Conservation (phyloP, 2,329 filamentous ascomycete species). For the Colletotrichum tamarilloi region DNA sequence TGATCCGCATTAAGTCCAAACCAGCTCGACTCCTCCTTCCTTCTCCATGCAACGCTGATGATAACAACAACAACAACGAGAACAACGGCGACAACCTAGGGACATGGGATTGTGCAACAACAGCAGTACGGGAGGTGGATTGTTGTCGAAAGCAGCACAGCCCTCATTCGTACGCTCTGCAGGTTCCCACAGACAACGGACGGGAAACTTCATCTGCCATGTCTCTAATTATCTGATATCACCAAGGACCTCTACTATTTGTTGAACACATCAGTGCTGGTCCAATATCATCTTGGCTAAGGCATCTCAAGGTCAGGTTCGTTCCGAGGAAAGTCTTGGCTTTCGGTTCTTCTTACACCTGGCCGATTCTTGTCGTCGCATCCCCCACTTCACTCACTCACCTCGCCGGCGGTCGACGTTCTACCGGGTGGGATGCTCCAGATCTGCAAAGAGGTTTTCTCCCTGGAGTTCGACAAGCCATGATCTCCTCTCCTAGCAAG, state of each 20-base stretch:
- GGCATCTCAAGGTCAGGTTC: constrained; percentile 1
- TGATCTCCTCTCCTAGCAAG: not conserved
- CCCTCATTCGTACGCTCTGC: no score
- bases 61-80: constrained; percentile 3
- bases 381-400: not conserved
- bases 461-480: not conserved
- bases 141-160: not conserved
- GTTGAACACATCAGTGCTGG: not conserved
- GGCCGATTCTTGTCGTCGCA: constrained; percentile 1
- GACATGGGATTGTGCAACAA: not conserved
- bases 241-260: not conserved
- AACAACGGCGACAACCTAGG: not conserved
- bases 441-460: not conserved
- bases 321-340: constrained; percentile 8
- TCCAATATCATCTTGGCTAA: constrained; percentile 15
- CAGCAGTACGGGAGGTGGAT: not conserved
- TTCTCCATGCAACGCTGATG: constrained; percentile 12
- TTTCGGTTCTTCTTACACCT: constrained; percentile 3
- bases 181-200: not conserved
- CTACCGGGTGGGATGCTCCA: not conserved
- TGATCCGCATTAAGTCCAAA: constrained; percentile 38
- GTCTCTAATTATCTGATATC: not conserved
- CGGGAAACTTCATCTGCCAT: not conserved
- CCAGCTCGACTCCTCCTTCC: constrained; percentile 15
- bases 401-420: not conserved